These are phyloP conservation scores for Taiozyma onychis DNA, from an alignment of 1,139 yeast species.

Conservation along the genomic window DNA sequence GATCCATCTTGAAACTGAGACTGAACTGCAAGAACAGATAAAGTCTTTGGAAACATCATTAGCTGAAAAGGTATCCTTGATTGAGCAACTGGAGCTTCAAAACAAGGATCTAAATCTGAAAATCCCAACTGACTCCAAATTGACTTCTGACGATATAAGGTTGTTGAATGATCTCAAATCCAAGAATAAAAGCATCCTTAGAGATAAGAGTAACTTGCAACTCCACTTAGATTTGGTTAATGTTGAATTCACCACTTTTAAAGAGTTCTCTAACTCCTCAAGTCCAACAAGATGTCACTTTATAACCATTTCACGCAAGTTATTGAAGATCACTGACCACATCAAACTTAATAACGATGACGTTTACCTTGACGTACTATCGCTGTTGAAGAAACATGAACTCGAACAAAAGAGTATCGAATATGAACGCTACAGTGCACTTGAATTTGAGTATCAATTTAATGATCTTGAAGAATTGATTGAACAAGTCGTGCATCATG, in stretches of 20 bases:
- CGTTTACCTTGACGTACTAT: background rate
- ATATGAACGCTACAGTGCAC: slow-evolving; percentile 1
- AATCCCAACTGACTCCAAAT: background rate
- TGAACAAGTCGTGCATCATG: slow-evolving; percentile 4
- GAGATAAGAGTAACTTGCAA: background rate
- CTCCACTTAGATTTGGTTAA: background rate
- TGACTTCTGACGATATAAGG: slow-evolving; percentile 1
- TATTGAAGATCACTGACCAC: background rate
- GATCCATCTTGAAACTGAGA: slow-evolving; percentile 47
- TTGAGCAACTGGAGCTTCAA: slow-evolving; percentile 31
- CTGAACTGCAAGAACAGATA: slow-evolving; percentile 46
- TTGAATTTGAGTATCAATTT: background rate
- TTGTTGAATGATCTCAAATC: background rate
- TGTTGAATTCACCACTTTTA: background rate
- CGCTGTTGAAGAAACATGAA: background rate
- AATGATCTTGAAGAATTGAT: slow-evolving; percentile 1
- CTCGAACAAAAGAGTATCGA: background rate
- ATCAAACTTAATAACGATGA: slow-evolving; percentile 1
- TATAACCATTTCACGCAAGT: background rate
- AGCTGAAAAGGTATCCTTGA: slow-evolving; percentile 25
- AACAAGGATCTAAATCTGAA: slow-evolving; percentile 26
- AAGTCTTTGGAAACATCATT: slow-evolving; percentile 29
- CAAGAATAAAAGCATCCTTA: background rate
- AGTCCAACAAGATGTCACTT: background rate
- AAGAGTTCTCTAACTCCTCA: background rate